A percentile compares a stretch with the other conserved stretches of the same genome.
Conservation (phyloP, 129 eudicot species). For the Scalesia atractyloides region DNA sequence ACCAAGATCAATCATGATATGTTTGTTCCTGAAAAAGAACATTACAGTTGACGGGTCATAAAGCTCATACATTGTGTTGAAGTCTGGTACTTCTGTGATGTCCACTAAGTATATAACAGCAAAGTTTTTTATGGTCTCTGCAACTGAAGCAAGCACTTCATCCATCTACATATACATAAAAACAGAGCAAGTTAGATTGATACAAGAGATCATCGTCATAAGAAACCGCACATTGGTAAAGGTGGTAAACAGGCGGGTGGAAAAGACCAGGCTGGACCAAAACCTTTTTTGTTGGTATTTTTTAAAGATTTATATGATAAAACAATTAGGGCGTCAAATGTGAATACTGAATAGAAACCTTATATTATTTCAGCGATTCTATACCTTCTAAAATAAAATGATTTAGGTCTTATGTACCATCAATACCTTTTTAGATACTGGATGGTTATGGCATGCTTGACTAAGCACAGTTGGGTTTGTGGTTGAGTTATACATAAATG, state of each 20-base stretch:
- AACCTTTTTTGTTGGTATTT: neutral
- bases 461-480: too few relatives aligned
- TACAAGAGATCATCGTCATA: neutral
- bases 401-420: neutral
- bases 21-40: slow-evolving; percentile 96
- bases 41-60: slow-evolving; percentile 81
- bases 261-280: neutral
- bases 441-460: too few relatives aligned
- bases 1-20: slow-evolving; percentile 90
- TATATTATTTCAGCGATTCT: neutral
- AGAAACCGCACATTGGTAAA: neutral
- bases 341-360: neutral
- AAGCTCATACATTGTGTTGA: slow-evolving; percentile 95
- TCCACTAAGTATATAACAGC: slow-evolving; percentile 82
- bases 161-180: slow-evolving; percentile 60
- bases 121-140: slow-evolving; percentile 79
- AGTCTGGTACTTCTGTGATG: slow-evolving; percentile 91
- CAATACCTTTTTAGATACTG: neutral
- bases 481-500: too few relatives aligned
- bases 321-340: neutral
- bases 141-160: slow-evolving; percentile 86
- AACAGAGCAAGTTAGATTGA: neutral
- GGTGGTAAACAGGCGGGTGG: neutral
- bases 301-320: neutral
- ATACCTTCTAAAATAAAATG: neutral